Base-by-base conservation (phyloP, 1,284 basidiomycete genomes). In the Farysia itapuensis region DNA sequence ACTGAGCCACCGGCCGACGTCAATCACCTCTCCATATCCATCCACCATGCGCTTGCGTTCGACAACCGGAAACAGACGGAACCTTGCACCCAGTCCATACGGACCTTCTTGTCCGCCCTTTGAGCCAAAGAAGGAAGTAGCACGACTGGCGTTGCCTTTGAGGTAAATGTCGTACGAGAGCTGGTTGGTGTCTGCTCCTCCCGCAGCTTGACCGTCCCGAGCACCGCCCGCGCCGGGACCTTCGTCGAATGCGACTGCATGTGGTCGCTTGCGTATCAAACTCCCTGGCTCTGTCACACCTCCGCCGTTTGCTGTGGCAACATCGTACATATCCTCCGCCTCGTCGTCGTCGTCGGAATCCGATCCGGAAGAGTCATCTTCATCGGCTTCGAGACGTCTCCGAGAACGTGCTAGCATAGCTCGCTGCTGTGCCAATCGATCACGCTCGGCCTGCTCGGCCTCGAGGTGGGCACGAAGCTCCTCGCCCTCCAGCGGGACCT, bases 51-150 rank as follows among this genome's bases (percentile, higher is more conserved):
- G 81, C 70, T 89, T 92, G 75, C 90, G 87, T 79, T 98, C 94
- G 28, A 95, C 85, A 68, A 91, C 91, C 0, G 95, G 95, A 79
- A 97, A 98, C 89, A 97, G 96, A 61, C 95, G 83, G 77, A 89
- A 97, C 31, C 94, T 83, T 85, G 87, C 29, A 81, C 81, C 42
- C 81, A 85, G 25, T 83, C 81, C 59, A 80, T 85, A 78, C 5
- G 54, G 54, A 3, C 59, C 64, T 38, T 66, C 64, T 6, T 46
- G 40, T 2, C 43, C 46, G 4, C 48, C 43, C 35, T 47, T 56
- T 11, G 57, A 39, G 15, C 89, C 89, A 81, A 91, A 90, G 78
- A 92, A 93, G 2, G 85, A 85, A 0, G 84, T 87, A 23, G 74
- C 81, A 57, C 87, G 87, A 35, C 86, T 86, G 26, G 91, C 70